These are phyloP conservation scores for Didymella sp. DNA, from an alignment of 2,329 filamentous ascomycete species.

Conservation along the genomic window DNA sequence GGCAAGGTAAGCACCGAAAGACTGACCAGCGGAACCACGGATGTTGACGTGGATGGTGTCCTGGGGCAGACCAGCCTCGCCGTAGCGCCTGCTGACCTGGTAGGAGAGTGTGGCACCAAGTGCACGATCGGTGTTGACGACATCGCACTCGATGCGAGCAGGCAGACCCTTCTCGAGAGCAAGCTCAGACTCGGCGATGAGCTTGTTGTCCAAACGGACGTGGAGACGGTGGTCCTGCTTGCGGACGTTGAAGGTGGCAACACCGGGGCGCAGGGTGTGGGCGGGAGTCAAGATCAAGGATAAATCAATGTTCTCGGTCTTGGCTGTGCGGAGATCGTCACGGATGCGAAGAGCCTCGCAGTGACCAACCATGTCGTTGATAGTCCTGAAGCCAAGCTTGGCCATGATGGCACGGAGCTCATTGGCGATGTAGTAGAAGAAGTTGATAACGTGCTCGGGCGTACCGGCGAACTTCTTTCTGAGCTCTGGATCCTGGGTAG, in stretches of 20 bases:
- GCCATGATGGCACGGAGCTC: slow-evolving; percentile 98
- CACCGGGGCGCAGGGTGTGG: slow-evolving; percentile 92
- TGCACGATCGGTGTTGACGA: slow-evolving; percentile 95
- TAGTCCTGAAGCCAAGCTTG: slow-evolving; percentile 88
- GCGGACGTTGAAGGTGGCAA: slow-evolving; percentile 95
- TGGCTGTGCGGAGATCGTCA: slow-evolving; percentile 84
- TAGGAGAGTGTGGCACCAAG: slow-evolving; percentile 94
- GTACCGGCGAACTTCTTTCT: slow-evolving; percentile 92
- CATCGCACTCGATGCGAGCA: slow-evolving; percentile 91
- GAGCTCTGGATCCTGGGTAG: slow-evolving; percentile 92
- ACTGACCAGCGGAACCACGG: slow-evolving; percentile 94
- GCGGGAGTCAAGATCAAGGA: slow-evolving; percentile 92
- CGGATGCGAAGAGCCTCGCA: slow-evolving; percentile 86
- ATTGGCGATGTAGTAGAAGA: slow-evolving; percentile 97
- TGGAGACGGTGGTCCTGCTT: slow-evolving; percentile 97
- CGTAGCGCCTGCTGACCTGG: slow-evolving; percentile 91
- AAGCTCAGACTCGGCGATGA: slow-evolving; percentile 93
- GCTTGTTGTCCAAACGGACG: slow-evolving; percentile 92
- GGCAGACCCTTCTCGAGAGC: slow-evolving; percentile 94
- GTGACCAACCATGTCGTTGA: slow-evolving; percentile 97
- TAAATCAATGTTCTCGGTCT: slow-evolving; percentile 92
- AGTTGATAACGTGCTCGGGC: slow-evolving; percentile 97
- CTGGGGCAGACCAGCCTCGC: slow-evolving; percentile 84
- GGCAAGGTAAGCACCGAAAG: slow-evolving; percentile 92
- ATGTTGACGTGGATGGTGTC: slow-evolving; percentile 97